These are phyloP conservation scores for Hypoxylon subgilvum DNA, from an alignment of 495 filamentous ascomycete genomes.

Conservation along the genomic window DNA sequence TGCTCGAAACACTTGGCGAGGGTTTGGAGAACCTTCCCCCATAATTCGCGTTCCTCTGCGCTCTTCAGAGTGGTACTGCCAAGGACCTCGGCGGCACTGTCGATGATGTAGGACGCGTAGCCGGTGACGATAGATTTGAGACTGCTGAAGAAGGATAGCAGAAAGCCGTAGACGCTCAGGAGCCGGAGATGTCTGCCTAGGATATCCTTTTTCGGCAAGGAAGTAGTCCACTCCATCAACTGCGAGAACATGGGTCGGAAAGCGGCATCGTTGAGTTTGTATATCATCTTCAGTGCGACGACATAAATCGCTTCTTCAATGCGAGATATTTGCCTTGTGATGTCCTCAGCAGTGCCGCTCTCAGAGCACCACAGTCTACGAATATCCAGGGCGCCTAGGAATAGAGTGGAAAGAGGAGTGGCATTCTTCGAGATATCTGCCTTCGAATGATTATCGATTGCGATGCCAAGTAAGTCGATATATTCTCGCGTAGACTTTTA, in stretches of 20 bases:
- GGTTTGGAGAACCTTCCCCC: slow-evolving; percentile 68
- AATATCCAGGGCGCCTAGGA: slow-evolving; percentile 75
- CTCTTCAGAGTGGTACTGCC: slow-evolving; percentile 54
- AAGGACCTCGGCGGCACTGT: slow-evolving; percentile 71
- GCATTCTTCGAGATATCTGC: slow-evolving; percentile 72
- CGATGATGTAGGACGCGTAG: slow-evolving; percentile 85
- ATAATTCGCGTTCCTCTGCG: slow-evolving; percentile 61
- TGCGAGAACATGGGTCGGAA: slow-evolving; percentile 92
- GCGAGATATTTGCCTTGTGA: slow-evolving; percentile 57
- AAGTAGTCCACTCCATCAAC: slow-evolving; percentile 74
- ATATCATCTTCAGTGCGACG: slow-evolving; percentile 82
- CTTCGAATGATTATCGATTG: slow-evolving; percentile 79
- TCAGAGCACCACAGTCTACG: slow-evolving; percentile 57
- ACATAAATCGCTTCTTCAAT: slow-evolving; percentile 71
- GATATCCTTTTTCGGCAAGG: slow-evolving; percentile 65
- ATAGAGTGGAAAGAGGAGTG: slow-evolving; percentile 66
- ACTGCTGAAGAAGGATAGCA: slow-evolving; percentile 75
- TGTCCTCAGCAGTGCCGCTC: slow-evolving; percentile 46
- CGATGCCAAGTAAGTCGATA: slow-evolving; percentile 66
- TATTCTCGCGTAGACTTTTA: slow-evolving; percentile 69
- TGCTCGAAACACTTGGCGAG: slow-evolving; percentile 77
- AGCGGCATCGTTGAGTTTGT: slow-evolving; percentile 93
- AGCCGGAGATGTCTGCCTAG: slow-evolving; percentile 61
- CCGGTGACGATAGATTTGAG: slow-evolving; percentile 93
- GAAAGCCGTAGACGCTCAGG: slow-evolving; percentile 77